A percentile compares a stretch with the other conserved stretches of the same genome.
Evolutionary conservation across 129 eudicot species (phyloP).

Genomic region (Escallonia rubra): DNA sequence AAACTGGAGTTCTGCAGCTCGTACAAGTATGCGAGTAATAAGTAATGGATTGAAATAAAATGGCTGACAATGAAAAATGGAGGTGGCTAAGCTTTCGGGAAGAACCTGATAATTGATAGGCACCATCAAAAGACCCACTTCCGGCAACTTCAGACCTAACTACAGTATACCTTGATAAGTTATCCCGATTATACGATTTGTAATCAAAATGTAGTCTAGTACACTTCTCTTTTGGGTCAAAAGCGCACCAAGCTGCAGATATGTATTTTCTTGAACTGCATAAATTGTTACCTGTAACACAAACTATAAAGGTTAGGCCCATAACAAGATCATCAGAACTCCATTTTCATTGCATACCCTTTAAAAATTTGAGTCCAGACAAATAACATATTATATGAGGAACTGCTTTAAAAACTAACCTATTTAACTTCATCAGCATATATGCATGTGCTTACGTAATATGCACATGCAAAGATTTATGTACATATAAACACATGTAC

Average conservation of each 20-base stretch:
- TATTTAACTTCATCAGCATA: too few species aligned
- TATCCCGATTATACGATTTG: slow-evolving; percentile 22
- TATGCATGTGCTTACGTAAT: too few species aligned
- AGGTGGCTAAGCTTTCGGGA: slow-evolving; percentile 1
- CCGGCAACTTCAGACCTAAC: slow-evolving; percentile 75
- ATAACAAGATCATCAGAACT: not conserved
- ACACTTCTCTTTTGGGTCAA: slow-evolving; percentile 20
- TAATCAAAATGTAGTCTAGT: slow-evolving; percentile 13
- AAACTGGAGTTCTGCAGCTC: slow-evolving; percentile 45
- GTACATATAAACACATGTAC: too few species aligned
- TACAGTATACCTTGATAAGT: slow-evolving; percentile 33
- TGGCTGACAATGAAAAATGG: not conserved
- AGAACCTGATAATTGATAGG: slow-evolving; percentile 62
- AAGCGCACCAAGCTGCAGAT: slow-evolving; percentile 22
- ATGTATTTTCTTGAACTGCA: slow-evolving; percentile 21
- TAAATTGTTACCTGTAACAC: slow-evolving; percentile 8
- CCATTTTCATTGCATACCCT: not conserved
- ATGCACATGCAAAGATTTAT: too few species aligned
- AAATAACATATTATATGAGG: too few species aligned
- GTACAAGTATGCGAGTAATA: slow-evolving; percentile 2
- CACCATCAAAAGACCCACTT: slow-evolving; percentile 54
- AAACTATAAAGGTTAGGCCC: not conserved
- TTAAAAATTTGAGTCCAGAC: not conserved
- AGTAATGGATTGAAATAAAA: not conserved
- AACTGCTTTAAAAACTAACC: too few species aligned